These are phyloP conservation scores for Calonectria naviculata DNA, from an alignment of 2,329 filamentous ascomycete species.

Conservation along the genomic window DNA sequence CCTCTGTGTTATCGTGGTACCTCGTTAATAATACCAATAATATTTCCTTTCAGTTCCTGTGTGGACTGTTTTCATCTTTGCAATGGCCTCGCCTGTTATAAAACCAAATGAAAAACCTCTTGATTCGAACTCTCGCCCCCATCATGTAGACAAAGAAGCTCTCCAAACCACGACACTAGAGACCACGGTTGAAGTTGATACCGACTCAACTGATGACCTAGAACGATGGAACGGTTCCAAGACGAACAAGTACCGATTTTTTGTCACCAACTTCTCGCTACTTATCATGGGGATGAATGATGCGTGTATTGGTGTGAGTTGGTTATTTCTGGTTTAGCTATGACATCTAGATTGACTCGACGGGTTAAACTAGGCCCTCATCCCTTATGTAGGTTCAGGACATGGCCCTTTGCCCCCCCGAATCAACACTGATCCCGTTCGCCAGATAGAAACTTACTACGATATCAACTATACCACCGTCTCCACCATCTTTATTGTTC, in stretches of 20 bases:
- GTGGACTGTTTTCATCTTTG: not conserved
- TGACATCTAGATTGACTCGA: slow-evolving; percentile 20
- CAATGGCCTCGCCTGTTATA: not conserved
- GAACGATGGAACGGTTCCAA: slow-evolving; percentile 74
- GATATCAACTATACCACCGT: slow-evolving; percentile 70
- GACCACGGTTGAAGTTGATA: slow-evolving; percentile 13
- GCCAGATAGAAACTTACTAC: slow-evolving; percentile 62
- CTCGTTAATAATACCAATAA: not conserved
- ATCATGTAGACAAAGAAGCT: not conserved
- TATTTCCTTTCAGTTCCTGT: not conserved
- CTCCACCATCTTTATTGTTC: slow-evolving; percentile 74
- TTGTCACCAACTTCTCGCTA: slow-evolving; percentile 70
- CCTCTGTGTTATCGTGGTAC: not conserved
- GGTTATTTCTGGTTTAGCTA: not conserved
- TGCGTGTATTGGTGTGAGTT: slow-evolving; percentile 69
- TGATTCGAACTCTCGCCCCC: not conserved
- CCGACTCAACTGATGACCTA: slow-evolving; percentile 22
- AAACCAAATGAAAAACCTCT: not conserved
- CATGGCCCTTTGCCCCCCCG: not conserved
- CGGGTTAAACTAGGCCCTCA: slow-evolving; percentile 52
- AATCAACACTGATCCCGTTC: not conserved
- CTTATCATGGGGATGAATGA: slow-evolving; percentile 77
- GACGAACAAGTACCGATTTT: slow-evolving; percentile 68
- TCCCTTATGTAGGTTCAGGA: slow-evolving; percentile 55
- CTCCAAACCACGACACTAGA: not conserved